Conservation (phyloP, 495 filamentous ascomycete genomes). For the Aspergillus saccharolyticus region DNA sequence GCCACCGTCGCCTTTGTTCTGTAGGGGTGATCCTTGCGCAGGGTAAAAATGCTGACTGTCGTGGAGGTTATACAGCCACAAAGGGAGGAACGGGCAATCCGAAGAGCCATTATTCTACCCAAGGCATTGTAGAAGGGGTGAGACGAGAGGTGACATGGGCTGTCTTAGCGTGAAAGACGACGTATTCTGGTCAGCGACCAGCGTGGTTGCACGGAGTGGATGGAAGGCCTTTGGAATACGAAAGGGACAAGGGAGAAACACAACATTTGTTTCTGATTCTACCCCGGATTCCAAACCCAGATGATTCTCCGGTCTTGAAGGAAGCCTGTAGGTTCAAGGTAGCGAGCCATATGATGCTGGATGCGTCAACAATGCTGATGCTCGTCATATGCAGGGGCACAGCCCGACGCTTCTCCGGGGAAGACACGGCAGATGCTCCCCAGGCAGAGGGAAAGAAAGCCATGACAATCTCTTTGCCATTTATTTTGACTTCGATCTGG, state of each 20-base stretch:
- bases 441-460: neutral
- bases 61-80: neutral
- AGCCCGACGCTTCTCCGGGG: constrained; percentile 1
- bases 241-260: neutral
- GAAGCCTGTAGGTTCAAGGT: constrained; percentile 4
- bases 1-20: neutral
- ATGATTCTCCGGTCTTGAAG: neutral
- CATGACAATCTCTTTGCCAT: neutral
- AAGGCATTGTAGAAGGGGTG: neutral
- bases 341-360: constrained; percentile 10
- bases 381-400: constrained; percentile 9
- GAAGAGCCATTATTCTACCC: neutral
- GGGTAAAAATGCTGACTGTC: constrained; percentile 2
- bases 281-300: neutral
- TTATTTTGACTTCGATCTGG: neutral
- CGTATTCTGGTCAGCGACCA: neutral
- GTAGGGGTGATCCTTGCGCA: neutral
- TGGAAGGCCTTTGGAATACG: neutral
- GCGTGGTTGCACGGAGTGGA: neutral
- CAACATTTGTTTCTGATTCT: neutral
- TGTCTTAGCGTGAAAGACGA: neutral
- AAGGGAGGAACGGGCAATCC: neutral
- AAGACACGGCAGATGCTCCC: constrained; percentile 4
- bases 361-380: constrained; percentile 1
- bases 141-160: neutral